Conservation (phyloP, 75 land plant species). For the Adiantum capillusveneris region DNA sequence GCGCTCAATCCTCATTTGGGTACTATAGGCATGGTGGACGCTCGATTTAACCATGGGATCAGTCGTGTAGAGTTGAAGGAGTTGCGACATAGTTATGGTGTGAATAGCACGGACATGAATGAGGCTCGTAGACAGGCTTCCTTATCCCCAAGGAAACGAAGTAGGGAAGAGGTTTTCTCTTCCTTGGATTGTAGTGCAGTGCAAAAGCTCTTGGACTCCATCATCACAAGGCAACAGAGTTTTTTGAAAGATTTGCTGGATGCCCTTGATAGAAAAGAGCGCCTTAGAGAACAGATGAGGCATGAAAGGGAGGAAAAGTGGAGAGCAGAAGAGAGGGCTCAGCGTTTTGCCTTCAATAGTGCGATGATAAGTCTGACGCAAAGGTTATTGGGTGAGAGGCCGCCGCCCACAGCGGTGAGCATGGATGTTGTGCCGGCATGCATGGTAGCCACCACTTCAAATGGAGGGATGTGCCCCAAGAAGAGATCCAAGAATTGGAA, state of each 20-base stretch:
- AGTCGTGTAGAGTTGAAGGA: too few relatives aligned
- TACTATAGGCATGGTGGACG: too few relatives aligned
- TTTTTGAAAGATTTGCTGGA: conserved; percentile 18
- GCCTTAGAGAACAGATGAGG: conserved; percentile 20
- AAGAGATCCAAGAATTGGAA: conserved; percentile 49
- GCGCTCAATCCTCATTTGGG: neutral
- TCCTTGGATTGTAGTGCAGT: conserved; percentile 6
- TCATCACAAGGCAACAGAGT: conserved; percentile 19
- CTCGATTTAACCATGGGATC: too few relatives aligned
- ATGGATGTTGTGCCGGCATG: conserved; percentile 10
- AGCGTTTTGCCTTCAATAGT: conserved; percentile 13
- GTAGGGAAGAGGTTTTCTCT: conserved; percentile 2
- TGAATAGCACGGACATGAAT: too few relatives aligned
- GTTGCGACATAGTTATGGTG: too few relatives aligned
- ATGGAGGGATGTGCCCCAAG: conserved; percentile 35
- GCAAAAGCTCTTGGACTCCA: conserved; percentile 14
- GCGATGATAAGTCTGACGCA: conserved; percentile 22
- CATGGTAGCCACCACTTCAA: conserved; percentile 16
- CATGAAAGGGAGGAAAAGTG: conserved; percentile 31
- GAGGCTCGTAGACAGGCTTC: neutral
- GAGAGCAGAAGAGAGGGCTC: conserved; percentile 25
- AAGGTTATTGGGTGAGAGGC: conserved; percentile 19
- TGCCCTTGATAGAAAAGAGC: conserved; percentile 23
- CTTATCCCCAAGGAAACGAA: conserved; percentile 5
- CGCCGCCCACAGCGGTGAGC: neutral